Percentiles rank a stretch among this genome's conserved stretches.
These are phyloP conservation scores for Ilyonectria destructans DNA, from an alignment of 2,329 filamentous ascomycete species.

Conservation along the genomic window DNA sequence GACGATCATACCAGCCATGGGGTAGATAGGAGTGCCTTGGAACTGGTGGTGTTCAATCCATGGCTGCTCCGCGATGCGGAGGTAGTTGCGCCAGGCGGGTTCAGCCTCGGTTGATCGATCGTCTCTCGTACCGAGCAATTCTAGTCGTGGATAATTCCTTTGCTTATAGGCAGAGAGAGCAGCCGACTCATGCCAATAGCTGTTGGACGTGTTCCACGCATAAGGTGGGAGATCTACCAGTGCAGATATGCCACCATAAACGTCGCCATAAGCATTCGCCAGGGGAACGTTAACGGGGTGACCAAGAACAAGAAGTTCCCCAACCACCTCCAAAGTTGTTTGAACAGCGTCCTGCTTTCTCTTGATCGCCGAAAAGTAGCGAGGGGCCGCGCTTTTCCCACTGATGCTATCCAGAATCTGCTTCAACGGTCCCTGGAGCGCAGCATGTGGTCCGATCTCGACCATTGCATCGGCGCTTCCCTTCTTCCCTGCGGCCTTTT, in stretches of 20 bases:
- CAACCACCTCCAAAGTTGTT: no score
- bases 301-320: no score
- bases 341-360: no score
- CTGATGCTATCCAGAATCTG: conserved; percentile 32
- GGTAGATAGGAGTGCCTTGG: conserved; percentile 17
- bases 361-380: no score
- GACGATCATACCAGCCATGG: conserved; percentile 24
- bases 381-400: no score
- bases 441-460: conserved; percentile 45
- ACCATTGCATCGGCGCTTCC: conserved; percentile 29
- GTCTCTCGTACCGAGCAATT: background rate
- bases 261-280: no score
- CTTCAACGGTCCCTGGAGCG: conserved; percentile 35
- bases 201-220: no score
- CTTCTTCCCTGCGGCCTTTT: background rate
- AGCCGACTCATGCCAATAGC: no score
- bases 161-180: no score
- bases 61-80: conserved; percentile 13
- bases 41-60: conserved; percentile 23
- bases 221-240: no score
- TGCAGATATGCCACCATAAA: no score
- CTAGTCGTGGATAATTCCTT: background rate
- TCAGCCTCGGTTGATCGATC: conserved; percentile 3
- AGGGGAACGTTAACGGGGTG: no score
- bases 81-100: conserved; percentile 11